Conservation (phyloP, 2,329 filamentous ascomycete genomes). For the Nemania sp. region DNA sequence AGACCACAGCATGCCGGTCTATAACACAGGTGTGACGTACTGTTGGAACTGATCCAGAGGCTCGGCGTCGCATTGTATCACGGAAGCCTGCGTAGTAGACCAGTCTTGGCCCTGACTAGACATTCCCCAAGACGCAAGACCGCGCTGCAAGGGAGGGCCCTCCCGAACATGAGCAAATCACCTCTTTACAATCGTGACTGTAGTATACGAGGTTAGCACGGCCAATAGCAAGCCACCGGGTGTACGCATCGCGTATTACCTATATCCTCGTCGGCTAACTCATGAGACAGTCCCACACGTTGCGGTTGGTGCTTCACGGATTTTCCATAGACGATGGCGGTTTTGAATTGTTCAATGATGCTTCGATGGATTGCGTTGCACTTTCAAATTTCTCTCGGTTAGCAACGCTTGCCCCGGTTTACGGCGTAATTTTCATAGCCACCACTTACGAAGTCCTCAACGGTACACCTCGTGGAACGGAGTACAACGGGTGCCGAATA, state of each 20-base stretch:
- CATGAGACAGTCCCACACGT: conserved; percentile 89
- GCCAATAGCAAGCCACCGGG: conserved; percentile 28
- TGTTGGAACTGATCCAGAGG: conserved; percentile 38
- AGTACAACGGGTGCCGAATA: conserved; percentile 93
- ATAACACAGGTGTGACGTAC: conserved; percentile 38
- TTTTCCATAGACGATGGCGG: conserved; percentile 95
- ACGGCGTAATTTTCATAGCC: conserved; percentile 38
- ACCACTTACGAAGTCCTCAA: conserved; percentile 93
- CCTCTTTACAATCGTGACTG: conserved; percentile 77
- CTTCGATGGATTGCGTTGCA: conserved; percentile 97
- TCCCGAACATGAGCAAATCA: conserved; percentile 52
- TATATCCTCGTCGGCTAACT: conserved; percentile 96
- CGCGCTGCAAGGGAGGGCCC: conserved; percentile 44
- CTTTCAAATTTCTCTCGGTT: conserved; percentile 62
- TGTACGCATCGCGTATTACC: conserved; percentile 64
- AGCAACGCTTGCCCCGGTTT: conserved; percentile 46
- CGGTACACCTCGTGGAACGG: conserved; percentile 82
- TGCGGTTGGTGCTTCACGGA: conserved; percentile 99
- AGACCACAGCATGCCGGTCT: conserved; percentile 41
- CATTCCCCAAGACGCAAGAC: conserved; percentile 39
- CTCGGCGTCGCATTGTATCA: conserved; percentile 43
- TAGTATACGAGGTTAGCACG: conserved; percentile 46
- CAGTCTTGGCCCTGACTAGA: conserved; percentile 33
- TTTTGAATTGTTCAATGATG: conserved; percentile 95
- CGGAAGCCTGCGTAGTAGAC: conserved; percentile 40